Base-by-base conservation (phyloP, 2,329 filamentous ascomycete species). In the Chrysosphaeria jannelii region DNA sequence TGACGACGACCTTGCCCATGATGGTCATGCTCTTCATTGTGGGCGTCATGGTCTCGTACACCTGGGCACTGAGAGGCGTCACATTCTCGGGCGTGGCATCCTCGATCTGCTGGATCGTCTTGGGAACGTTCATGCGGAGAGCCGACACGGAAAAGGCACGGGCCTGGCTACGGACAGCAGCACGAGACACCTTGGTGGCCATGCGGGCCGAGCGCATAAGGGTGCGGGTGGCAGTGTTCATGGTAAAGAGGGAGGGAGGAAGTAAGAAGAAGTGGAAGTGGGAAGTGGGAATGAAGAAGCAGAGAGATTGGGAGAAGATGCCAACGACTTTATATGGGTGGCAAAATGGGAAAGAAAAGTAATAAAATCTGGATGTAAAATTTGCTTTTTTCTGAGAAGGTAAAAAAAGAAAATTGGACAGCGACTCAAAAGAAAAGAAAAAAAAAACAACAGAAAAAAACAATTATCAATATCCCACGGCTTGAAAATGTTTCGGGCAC, bases 1-100 rank as follows among this genome's bases (percentile, higher is more conserved):
- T 44, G 32, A 75, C 53, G 33, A 71, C 65, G 26, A 66, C 58
- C 53, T 74, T 74, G 39, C 52, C 64, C 40, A 57, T 57, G 29
- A 74, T 51, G 24, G 53, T 61, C 53, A 72, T 67, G 43, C 57
- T 67, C 44, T 62, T 53, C 44, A 75, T 50, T 17, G 64, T 74
- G 14, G 55, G 51, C 5, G 65, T 57, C 39, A 74, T 49, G 20
- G 49, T 42, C 23, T 52, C 41, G 41, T 50, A 62, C 26, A 59
- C 46, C 34, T 51, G 47, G 29, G 51, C 45, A 31, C 47, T 48
- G 21, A 68, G 46, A 11, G 59, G 58, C 13, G 44, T 35, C 23
- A 63, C 46, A 33, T 57, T 51, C 20, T 41, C 34, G 9, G 38
- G 34, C n/a, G n/a, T n/a, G n/a, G n/a, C n/a, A 10, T 62, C 43